These are phyloP conservation scores for Botrytis hyacinthi DNA, from an alignment of 2,329 filamentous ascomycete genomes.

Conservation along the genomic window DNA sequence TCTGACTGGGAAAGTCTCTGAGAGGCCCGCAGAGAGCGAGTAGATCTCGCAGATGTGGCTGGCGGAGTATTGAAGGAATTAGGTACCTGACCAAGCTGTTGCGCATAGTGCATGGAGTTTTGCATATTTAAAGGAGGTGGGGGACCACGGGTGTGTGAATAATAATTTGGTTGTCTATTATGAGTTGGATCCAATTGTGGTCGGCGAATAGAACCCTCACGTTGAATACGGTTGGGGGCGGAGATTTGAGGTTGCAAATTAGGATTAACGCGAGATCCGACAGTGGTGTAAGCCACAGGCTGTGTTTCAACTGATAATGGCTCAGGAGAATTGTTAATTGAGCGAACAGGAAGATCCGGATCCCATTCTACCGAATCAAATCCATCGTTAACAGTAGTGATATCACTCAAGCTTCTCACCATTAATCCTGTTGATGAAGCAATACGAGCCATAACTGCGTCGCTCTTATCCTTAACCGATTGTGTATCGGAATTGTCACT, in stretches of 20 bases:
- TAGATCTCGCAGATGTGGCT: constrained; percentile 16
- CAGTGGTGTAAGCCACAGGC: constrained; percentile 39
- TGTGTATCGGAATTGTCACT: constrained; percentile 17
- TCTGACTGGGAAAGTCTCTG: constrained; percentile 21
- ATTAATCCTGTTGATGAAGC: neutral
- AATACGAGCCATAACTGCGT: constrained; percentile 21
- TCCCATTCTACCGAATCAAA: constrained; percentile 39
- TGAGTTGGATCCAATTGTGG: constrained; percentile 32
- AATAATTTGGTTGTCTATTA: constrained; percentile 28
- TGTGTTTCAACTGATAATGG: constrained; percentile 34
- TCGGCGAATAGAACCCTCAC: constrained; percentile 37
- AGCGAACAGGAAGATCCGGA: constrained; percentile 31
- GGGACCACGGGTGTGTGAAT: constrained; percentile 27
- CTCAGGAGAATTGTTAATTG: constrained; percentile 36
- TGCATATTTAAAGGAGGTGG: constrained; percentile 33
- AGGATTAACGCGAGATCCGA: constrained; percentile 39
- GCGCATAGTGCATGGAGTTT: constrained; percentile 37
- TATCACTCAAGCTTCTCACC: neutral
- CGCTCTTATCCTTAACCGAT: constrained; percentile 19
- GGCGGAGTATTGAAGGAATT: constrained; percentile 17
- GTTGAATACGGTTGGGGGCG: constrained; percentile 39
- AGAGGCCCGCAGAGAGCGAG: constrained; percentile 10
- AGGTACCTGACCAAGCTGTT: constrained; percentile 31
- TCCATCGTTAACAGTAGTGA: constrained; percentile 26
- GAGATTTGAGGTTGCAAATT: constrained; percentile 35